phyloP scores from a whole-genome alignment of 306 rosid genomes.

The Malus domestica region DNA sequence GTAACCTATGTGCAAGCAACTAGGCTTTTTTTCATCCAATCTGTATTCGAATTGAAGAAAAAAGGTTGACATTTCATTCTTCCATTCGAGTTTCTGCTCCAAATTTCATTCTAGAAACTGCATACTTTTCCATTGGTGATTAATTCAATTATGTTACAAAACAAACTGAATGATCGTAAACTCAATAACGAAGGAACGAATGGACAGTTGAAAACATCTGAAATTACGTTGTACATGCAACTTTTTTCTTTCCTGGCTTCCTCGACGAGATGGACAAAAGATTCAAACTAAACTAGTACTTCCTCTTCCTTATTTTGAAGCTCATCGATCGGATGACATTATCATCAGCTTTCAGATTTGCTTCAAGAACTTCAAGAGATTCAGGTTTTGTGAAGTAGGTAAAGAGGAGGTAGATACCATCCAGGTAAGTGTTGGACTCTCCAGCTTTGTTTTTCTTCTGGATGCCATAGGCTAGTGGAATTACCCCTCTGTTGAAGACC shows the following conservation, averaged over 20 bases:
- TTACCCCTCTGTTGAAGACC: conserved; percentile 86
- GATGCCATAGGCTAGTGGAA: conserved; percentile 73
- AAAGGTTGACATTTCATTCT: background rate
- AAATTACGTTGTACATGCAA: conserved; percentile 25
- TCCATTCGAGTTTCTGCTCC: background rate
- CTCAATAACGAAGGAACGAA: conserved; percentile 10
- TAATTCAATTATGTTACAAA: conserved; percentile 21
- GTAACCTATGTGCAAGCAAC: background rate
- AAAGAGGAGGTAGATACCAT: conserved; percentile 82
- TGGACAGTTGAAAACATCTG: conserved; percentile 8
- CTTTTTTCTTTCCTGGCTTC: conserved; percentile 9
- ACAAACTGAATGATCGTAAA: conserved; percentile 23
- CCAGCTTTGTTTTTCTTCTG: conserved; percentile 87
- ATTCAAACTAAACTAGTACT: conserved; percentile 33
- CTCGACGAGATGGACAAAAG: conserved; percentile 13
- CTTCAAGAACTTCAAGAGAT: conserved; percentile 46
- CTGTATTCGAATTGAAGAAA: background rate
- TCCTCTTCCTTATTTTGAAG: conserved; percentile 73
- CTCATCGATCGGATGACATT: conserved; percentile 58
- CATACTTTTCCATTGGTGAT: conserved; percentile 9
- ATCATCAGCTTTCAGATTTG: conserved; percentile 50
- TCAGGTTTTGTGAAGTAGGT: conserved; percentile 86
- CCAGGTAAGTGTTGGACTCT: conserved; percentile 66
- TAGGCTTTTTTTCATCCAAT: no score
- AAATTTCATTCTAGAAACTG: conserved; percentile 10